A percentile compares a stretch with the other conserved stretches of the same genome.
These are phyloP conservation scores for Drechslerella stenobrocha DNA, from an alignment of 2,329 filamentous ascomycete genomes.

Conservation along the genomic window DNA sequence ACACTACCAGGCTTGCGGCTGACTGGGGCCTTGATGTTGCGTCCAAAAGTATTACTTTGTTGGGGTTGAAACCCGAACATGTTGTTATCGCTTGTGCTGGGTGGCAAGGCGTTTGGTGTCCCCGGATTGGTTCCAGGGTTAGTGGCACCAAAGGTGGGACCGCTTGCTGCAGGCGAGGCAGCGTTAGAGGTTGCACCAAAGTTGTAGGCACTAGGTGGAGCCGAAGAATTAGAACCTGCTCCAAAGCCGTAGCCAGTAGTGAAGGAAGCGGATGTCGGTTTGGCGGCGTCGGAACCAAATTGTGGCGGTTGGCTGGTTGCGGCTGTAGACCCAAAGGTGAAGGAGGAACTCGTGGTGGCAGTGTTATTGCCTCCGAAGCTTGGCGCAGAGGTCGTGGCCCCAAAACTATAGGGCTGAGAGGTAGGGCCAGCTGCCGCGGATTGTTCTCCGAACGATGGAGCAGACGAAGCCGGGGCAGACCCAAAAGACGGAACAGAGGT, in stretches of 20 bases:
- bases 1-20: slow-evolving; percentile 39
- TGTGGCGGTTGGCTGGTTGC: slow-evolving; percentile 33
- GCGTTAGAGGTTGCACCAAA: slow-evolving; percentile 27
- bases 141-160: slow-evolving; percentile 20
- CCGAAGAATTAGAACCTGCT: slow-evolving; percentile 13
- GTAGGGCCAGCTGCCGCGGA: slow-evolving; percentile 11
- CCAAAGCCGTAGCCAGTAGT: slow-evolving; percentile 22
- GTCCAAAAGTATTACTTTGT: slow-evolving; percentile 25
- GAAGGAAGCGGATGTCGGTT: slow-evolving; percentile 34
- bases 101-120: slow-evolving; percentile 8
- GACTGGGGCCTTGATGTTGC: slow-evolving; percentile 36
- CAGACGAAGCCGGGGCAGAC: slow-evolving; percentile 15
- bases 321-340: slow-evolving; percentile 36
- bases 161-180: slow-evolving; percentile 17
- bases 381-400: slow-evolving; percentile 22
- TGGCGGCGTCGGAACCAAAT: slow-evolving; percentile 24
- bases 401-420: slow-evolving; percentile 24
- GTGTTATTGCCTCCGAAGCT: slow-evolving; percentile 31
- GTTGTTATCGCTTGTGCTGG: neutral
- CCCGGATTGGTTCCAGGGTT: slow-evolving; percentile 21
- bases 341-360: slow-evolving; percentile 31
- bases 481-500: slow-evolving; percentile 29
- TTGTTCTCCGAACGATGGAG: slow-evolving; percentile 13
- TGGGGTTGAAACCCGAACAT: slow-evolving; percentile 41
- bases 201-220: slow-evolving; percentile 12